Conservation (phyloP, 1,139 yeast genomes). For the Pichia sp. region DNA sequence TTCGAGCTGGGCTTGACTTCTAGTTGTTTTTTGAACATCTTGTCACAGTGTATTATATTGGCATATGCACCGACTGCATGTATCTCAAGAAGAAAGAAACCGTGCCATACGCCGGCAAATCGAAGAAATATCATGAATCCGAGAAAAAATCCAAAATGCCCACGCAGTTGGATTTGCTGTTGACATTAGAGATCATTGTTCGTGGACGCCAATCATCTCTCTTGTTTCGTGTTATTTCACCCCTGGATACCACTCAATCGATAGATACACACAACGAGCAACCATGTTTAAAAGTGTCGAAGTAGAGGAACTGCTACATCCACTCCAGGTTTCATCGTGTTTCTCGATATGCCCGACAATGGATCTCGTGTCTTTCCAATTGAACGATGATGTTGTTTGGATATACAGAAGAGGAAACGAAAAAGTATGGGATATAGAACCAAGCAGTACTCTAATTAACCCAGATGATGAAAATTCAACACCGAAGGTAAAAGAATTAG, state of each 20-base stretch:
- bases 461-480: constrained; percentile 9
- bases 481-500: constrained; percentile 1
- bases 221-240: background rate
- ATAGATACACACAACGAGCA: too few relatives aligned
- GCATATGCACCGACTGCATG: too few relatives aligned
- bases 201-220: background rate
- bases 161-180: constrained; percentile 23
- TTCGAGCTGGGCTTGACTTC: constrained; percentile 72
- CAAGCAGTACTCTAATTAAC: constrained; percentile 1
- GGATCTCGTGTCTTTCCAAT: constrained; percentile 48
- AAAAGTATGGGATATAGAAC: constrained; percentile 49
- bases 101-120: too few relatives aligned
- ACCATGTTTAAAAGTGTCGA: constrained; percentile 1
- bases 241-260: too few relatives aligned
- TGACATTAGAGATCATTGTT: background rate
- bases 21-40: constrained; percentile 68
- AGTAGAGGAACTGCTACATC: constrained; percentile 23
- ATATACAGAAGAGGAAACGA: constrained; percentile 44
- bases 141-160: background rate
- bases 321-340: constrained; percentile 28
- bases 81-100: background rate
- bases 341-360: constrained; percentile 53
- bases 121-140: too few relatives aligned
- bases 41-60: background rate
- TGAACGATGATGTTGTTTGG: constrained; percentile 28